Evolutionary conservation across 371 early-diverging fungal genomes (phyloP).

Genomic region (Saksenaea oblongispora): DNA sequence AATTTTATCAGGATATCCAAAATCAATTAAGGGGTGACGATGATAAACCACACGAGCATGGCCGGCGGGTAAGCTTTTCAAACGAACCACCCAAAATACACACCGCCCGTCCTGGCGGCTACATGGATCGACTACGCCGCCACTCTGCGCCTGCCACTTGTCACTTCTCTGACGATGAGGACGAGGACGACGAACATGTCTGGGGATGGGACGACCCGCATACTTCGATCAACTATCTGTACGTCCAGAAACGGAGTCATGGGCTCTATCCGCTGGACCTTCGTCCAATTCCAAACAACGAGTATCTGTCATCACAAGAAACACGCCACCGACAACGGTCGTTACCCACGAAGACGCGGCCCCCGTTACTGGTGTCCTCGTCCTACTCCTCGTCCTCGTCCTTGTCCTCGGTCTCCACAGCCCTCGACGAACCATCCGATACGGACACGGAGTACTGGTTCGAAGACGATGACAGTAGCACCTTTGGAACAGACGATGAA

Average conservation of each 20-base stretch:
- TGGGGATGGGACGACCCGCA: not conserved
- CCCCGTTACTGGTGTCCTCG: not conserved
- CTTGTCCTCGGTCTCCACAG: not conserved
- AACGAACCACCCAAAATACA: conserved; percentile 1
- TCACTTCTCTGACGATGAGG: not conserved
- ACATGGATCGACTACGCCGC: conserved; percentile 70
- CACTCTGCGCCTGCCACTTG: conserved; percentile 84
- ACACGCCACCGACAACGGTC: too few species aligned
- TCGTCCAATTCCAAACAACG: conserved; percentile 16
- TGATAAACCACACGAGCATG: too few species aligned
- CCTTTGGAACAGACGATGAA: not conserved
- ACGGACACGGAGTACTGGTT: not conserved
- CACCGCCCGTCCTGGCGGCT: not conserved
- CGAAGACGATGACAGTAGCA: not conserved
- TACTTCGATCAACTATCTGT: not conserved
- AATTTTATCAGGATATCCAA: conserved; percentile 14
- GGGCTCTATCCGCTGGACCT: conserved; percentile 10
- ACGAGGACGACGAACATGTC: not conserved
- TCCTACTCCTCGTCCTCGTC: not conserved
- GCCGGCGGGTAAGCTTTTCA: conserved; percentile 16
- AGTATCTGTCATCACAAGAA: too few species aligned
- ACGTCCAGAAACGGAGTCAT: not conserved
- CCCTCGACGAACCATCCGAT: not conserved
- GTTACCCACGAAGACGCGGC: too few species aligned
- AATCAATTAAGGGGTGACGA: not conserved